Evolutionary conservation across 768 basidiomycete genomes (phyloP).

Genomic region (Boletus edulis): DNA sequence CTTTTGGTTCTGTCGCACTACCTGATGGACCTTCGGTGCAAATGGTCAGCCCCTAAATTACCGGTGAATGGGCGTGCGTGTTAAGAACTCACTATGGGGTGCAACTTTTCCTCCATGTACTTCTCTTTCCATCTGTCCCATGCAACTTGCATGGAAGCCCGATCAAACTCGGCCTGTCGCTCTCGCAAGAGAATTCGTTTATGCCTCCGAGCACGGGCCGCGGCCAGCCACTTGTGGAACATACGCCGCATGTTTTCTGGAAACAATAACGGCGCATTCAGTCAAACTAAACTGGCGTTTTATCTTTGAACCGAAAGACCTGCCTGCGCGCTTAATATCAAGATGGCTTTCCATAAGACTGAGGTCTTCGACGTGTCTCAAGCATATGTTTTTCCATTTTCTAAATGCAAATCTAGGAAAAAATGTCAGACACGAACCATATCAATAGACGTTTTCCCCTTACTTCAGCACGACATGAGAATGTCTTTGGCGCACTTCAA

Average conservation of each 20-base stretch:
- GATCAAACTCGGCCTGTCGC: slow-evolving; percentile 61
- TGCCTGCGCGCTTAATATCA: slow-evolving; percentile 78
- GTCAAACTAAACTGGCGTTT: background rate
- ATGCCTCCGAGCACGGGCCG: slow-evolving; percentile 58
- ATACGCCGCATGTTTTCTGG: slow-evolving; percentile 64
- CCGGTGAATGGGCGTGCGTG: background rate
- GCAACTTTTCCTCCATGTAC: slow-evolving; percentile 61
- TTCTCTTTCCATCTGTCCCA: slow-evolving; percentile 84
- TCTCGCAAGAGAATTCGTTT: slow-evolving; percentile 56
- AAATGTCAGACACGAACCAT: slow-evolving; percentile 17
- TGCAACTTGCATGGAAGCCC: slow-evolving; percentile 45
- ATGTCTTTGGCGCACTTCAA: slow-evolving; percentile 55
- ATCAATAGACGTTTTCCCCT: slow-evolving; percentile 2
- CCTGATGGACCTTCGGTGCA: slow-evolving; percentile 36
- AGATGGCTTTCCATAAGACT: slow-evolving; percentile 85
- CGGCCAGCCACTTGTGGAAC: slow-evolving; percentile 69
- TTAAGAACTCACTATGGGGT: slow-evolving; percentile 53
- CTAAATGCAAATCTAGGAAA: slow-evolving; percentile 50
- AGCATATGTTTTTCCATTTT: slow-evolving; percentile 65
- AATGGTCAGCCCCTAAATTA: slow-evolving; percentile 4
- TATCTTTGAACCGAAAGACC: slow-evolving; percentile 5
- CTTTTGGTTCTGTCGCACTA: slow-evolving; percentile 56
- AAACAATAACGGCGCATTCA: slow-evolving; percentile 2
- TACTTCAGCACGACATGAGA: slow-evolving; percentile 40
- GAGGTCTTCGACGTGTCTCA: slow-evolving; percentile 65